These are phyloP conservation scores for Coniella vitis DNA, from an alignment of 2,329 filamentous ascomycete genomes.

Conservation along the genomic window DNA sequence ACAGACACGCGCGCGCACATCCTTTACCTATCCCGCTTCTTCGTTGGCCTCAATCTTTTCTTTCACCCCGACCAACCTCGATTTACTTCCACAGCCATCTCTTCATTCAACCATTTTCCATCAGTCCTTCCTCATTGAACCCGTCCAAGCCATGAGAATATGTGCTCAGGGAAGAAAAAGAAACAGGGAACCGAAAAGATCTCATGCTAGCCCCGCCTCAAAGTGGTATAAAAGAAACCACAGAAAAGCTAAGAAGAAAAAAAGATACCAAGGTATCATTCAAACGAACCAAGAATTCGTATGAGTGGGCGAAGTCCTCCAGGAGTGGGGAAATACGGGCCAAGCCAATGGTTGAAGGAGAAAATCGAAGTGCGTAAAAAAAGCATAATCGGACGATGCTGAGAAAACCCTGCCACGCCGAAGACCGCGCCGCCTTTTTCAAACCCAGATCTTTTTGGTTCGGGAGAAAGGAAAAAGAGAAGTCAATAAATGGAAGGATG, in stretches of 20 bases:
- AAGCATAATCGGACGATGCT: conserved; percentile 6
- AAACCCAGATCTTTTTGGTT: conserved; percentile 6
- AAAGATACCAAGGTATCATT: conserved; percentile 6
- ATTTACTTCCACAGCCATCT: not conserved
- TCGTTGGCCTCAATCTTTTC: not conserved
- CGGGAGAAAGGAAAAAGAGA: not conserved
- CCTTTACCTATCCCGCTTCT: not conserved
- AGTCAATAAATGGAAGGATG: conserved; percentile 7
- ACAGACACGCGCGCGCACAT: not conserved
- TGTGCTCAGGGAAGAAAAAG: not conserved
- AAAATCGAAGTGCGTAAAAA: too few relatives aligned
- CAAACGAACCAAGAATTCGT: conserved; percentile 1
- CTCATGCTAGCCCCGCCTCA: not conserved
- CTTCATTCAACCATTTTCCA: not conserved
- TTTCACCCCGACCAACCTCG: not conserved
- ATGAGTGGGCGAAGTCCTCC: not conserved
- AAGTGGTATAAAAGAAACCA: not conserved
- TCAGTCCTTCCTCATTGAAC: too few relatives aligned
- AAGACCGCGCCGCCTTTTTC: conserved; percentile 13
- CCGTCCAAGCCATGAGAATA: not conserved
- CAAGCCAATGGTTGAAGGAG: not conserved
- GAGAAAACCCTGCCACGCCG: conserved; percentile 11
- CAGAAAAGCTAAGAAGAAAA: not conserved
- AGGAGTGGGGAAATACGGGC: conserved; percentile 4
- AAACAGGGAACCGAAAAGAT: not conserved